phyloP scores from a whole-genome alignment of 2,329 filamentous ascomycete genomes.

The Neofusicoccum parvum region DNA sequence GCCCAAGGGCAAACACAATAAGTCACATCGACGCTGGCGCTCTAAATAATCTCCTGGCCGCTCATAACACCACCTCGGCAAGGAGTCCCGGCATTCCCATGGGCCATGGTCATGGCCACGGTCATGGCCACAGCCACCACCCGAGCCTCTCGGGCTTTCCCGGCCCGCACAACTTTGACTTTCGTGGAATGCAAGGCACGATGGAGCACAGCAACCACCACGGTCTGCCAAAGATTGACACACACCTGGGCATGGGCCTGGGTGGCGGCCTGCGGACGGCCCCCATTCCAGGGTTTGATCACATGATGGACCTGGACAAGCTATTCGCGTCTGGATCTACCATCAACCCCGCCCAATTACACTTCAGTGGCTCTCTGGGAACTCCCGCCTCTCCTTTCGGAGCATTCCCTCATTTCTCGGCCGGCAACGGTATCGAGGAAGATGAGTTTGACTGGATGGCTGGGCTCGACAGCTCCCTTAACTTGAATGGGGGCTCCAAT shows the following conservation, averaged over 20 bases:
- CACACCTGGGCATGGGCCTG: conserved; percentile 70
- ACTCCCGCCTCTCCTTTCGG: conserved; percentile 54
- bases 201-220: conserved; percentile 57
- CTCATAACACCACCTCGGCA: conserved; percentile 55
- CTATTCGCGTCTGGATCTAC: conserved; percentile 69
- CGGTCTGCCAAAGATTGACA: conserved; percentile 81
- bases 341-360: conserved; percentile 69
- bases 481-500: conserved; percentile 56
- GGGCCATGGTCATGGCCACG: conserved; percentile 31
- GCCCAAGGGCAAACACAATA: conserved; percentile 93
- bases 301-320: conserved; percentile 69
- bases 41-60: conserved; percentile 68
- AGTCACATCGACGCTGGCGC: conserved; percentile 82
- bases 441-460: conserved; percentile 84
- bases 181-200: conserved; percentile 72
- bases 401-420: conserved; percentile 55
- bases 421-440: conserved; percentile 66
- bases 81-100: conserved; percentile 47
- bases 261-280: conserved; percentile 75
- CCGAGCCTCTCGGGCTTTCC: conserved; percentile 71
- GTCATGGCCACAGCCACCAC: conserved; percentile 62
- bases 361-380: conserved; percentile 78
- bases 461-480: conserved; percentile 76
- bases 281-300: conserved; percentile 64
- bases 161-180: conserved; percentile 60